Evolutionary conservation across 352 stramenopile genomes (phyloP).

Genomic region (Phytophthora fragariae): DNA sequence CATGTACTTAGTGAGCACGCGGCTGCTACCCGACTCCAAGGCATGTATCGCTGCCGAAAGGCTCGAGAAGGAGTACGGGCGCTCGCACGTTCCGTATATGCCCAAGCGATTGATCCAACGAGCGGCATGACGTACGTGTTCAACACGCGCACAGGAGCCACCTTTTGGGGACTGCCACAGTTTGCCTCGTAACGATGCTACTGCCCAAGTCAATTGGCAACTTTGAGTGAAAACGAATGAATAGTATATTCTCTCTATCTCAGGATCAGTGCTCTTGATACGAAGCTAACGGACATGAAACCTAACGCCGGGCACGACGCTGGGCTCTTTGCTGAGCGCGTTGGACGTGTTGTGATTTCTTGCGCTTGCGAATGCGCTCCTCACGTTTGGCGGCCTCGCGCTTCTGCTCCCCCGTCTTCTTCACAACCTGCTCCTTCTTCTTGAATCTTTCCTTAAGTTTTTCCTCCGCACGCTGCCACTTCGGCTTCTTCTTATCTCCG

Average conservation of each 20-base stretch:
- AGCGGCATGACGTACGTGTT: conserved; percentile 60
- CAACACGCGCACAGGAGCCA: conserved; percentile 62
- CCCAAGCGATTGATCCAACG: conserved; percentile 50
- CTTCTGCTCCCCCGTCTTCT: conserved; percentile 80
- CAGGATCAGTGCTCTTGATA: conserved; percentile 7
- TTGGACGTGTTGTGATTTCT: conserved; percentile 80
- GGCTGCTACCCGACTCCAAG: conserved; percentile 59
- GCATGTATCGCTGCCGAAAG: conserved; percentile 65
- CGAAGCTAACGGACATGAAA: conserved; percentile 13
- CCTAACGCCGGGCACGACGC: conserved; percentile 41
- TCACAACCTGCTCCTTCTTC: conserved; percentile 80
- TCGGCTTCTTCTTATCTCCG: conserved; percentile 63
- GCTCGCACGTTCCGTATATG: conserved; percentile 53
- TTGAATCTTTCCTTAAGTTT: conserved; percentile 86
- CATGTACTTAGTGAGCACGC: conserved; percentile 32
- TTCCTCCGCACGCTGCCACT: conserved; percentile 64
- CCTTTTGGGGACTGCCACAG: conserved; percentile 57
- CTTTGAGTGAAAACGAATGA: conserved; percentile 22
- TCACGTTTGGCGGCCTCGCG: conserved; percentile 81
- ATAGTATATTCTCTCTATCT: conserved; percentile 47
- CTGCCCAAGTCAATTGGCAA: conserved; percentile 1
- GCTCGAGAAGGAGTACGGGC: conserved; percentile 46
- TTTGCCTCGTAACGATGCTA: conserved; percentile 43
- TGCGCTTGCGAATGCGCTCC: conserved; percentile 82
- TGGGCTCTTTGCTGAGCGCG: conserved; percentile 66